phyloP scores from a whole-genome alignment of 148 eudicot genomes.

The Polygonum maritimum region DNA sequence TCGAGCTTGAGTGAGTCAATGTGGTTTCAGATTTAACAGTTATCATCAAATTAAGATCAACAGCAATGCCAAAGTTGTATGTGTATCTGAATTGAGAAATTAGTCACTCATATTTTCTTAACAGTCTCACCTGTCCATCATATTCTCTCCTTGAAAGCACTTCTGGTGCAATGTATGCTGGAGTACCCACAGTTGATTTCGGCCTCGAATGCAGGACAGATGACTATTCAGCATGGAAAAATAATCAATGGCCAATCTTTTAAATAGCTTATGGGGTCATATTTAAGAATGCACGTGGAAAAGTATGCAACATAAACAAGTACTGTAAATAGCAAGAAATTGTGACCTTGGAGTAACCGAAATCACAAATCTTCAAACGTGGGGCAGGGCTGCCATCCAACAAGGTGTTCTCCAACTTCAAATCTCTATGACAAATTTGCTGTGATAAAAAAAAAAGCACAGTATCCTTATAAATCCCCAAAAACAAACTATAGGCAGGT shows the following conservation, averaged over 20 bases:
- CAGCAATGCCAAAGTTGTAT: no score
- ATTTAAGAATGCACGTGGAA: background rate
- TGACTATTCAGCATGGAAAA: constrained; percentile 1
- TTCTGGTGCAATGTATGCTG: constrained; percentile 11
- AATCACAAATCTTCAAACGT: constrained; percentile 32
- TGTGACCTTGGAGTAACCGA: constrained; percentile 39
- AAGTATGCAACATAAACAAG: background rate
- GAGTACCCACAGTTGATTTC: constrained; percentile 12
- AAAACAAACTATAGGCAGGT: background rate
- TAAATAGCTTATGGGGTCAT: background rate
- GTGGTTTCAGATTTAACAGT: no score
- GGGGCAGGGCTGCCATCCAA: constrained; percentile 40
- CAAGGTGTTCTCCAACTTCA: constrained; percentile 37
- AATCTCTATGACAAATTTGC: constrained; percentile 40
- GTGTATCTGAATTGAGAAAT: background rate
- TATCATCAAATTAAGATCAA: no score
- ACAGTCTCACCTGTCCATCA: constrained; percentile 10
- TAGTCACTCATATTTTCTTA: background rate
- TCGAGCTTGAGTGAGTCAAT: background rate
- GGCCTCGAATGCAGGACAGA: constrained; percentile 13
- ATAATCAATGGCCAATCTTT: background rate
- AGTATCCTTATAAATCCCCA: background rate
- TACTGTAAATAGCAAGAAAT: background rate
- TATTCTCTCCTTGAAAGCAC: constrained; percentile 12
- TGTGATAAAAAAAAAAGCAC: background rate